Evolutionary conservation across 2,329 filamentous ascomycete genomes (phyloP).

Genomic region (Dactylellina cionopaga): DNA sequence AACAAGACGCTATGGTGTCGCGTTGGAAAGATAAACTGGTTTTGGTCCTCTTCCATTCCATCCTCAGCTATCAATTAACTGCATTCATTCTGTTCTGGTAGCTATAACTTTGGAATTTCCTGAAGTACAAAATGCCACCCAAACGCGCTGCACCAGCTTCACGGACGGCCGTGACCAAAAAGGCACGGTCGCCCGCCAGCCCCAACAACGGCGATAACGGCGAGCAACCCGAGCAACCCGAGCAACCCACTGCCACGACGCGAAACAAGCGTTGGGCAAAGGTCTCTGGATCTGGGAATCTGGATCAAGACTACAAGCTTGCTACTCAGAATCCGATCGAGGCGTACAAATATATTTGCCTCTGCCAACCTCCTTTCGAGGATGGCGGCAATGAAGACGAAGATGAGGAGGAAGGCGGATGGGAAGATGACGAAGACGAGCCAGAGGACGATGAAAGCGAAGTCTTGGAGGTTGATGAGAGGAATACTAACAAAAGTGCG

Average conservation of each 20-base stretch:
- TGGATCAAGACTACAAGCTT: conserved; percentile 58
- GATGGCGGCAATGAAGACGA: too few relatives aligned
- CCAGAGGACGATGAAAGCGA: conserved; percentile 44
- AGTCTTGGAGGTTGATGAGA: too few relatives aligned
- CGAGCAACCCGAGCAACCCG: neutral
- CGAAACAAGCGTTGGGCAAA: conserved; percentile 58
- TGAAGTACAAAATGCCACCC: conserved; percentile 16
- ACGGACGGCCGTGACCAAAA: neutral
- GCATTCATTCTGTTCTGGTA: too few relatives aligned
- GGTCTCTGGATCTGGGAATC: conserved; percentile 60
- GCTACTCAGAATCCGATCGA: conserved; percentile 56
- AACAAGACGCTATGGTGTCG: too few relatives aligned
- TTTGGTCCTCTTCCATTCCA: too few relatives aligned
- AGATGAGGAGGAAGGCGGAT: neutral
- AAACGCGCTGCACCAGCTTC: conserved; percentile 18
- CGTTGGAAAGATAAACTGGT: too few relatives aligned
- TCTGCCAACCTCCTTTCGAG: conserved; percentile 56
- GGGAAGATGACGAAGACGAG: conserved; percentile 37
- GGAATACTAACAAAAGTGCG: conserved; percentile 24
- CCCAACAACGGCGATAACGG: neutral
- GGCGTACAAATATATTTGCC: conserved; percentile 58
- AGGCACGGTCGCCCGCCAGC: neutral
- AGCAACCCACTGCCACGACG: neutral
- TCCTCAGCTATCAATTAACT: too few relatives aligned
- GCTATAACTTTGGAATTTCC: too few relatives aligned